phyloP scores from a whole-genome alignment of 2,329 filamentous ascomycete genomes.

The Westerdykella sp. region DNA sequence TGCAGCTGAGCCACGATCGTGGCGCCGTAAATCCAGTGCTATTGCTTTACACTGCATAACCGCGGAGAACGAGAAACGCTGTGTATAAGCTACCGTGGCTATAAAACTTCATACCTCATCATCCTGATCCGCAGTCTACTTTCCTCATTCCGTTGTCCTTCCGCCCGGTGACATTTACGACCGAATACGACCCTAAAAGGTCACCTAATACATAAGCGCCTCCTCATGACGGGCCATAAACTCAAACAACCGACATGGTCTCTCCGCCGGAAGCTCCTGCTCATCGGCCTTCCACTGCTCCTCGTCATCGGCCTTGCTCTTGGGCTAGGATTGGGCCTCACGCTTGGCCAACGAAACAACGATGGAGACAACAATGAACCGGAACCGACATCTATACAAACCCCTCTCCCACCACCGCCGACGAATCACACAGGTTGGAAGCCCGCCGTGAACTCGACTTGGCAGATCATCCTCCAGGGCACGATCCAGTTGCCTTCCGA shows the following conservation, averaged over 20 bases:
- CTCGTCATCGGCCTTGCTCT: slow-evolving; percentile 40
- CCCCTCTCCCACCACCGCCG: slow-evolving; percentile 18
- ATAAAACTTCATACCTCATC: too few species aligned
- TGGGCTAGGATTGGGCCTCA: slow-evolving; percentile 53
- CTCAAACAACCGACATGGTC: slow-evolving; percentile 7
- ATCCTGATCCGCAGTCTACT: neutral
- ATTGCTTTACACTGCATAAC: too few species aligned
- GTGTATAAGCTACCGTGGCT: too few species aligned
- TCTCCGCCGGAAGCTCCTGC: slow-evolving; percentile 21
- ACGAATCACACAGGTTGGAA: slow-evolving; percentile 42
- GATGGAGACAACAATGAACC: slow-evolving; percentile 9
- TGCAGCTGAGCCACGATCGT: too few species aligned
- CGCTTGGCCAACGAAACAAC: slow-evolving; percentile 24
- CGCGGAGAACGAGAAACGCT: too few species aligned
- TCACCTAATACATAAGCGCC: too few species aligned
- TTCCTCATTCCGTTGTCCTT: neutral
- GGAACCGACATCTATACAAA: slow-evolving; percentile 14
- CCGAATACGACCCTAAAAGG: too few species aligned
- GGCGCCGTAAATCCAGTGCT: too few species aligned
- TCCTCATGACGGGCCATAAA: too few species aligned
- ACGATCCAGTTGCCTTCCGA: slow-evolving; percentile 29
- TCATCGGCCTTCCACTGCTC: slow-evolving; percentile 11
- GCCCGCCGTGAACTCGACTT: slow-evolving; percentile 48
- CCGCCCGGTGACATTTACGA: neutral
- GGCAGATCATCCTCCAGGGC: slow-evolving; percentile 56